Percentiles rank a stretch among this genome's conserved stretches.
phyloP scores from a whole-genome alignment of 2,329 filamentous ascomycete genomes.

The Harringtonia lauricola region DNA sequence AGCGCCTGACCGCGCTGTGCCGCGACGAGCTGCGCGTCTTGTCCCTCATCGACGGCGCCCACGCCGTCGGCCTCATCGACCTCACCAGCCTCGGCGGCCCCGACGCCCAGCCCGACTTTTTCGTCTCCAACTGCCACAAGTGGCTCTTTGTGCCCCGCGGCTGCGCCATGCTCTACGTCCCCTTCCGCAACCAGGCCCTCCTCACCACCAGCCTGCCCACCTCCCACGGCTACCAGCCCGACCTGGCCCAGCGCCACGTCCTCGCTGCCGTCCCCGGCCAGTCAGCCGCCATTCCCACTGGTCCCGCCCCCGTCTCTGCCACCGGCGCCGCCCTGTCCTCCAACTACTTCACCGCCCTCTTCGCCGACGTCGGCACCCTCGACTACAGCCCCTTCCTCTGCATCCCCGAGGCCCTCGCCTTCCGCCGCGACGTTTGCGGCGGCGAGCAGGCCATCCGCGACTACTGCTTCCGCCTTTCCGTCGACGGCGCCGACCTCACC shows the following conservation, averaged over 20 bases:
- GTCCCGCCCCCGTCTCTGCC: no score
- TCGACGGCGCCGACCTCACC: conserved; percentile 41
- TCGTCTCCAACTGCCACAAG: conserved; percentile 63
- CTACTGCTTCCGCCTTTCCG: conserved; percentile 45
- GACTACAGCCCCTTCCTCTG: conserved; percentile 55
- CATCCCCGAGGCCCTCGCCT: conserved; percentile 50
- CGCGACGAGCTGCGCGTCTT: conserved; percentile 43
- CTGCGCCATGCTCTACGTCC: conserved; percentile 60
- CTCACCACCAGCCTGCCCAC: conserved; percentile 59
- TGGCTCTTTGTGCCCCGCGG: conserved; percentile 65
- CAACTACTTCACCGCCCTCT: conserved; percentile 47
- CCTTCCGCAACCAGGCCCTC: conserved; percentile 51
- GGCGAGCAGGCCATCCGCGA: conserved; percentile 51
- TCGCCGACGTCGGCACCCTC: conserved; percentile 55
- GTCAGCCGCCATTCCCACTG: no score
- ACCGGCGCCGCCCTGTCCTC: neutral
- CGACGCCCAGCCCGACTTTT: conserved; percentile 55
- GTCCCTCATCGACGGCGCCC: conserved; percentile 59
- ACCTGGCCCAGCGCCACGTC: no score
- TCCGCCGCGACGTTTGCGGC: conserved; percentile 47
- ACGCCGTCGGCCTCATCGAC: conserved; percentile 59
- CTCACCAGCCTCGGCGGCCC: conserved; percentile 37
- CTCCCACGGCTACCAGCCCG: conserved; percentile 46
- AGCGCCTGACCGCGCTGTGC: conserved; percentile 46
- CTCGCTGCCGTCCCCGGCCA: no score